Percentiles rank a stretch among this genome's conserved stretches.
These are phyloP conservation scores for Panicum virgatum DNA, from an alignment of 202 grass and related monocot genomes.

Conservation along the genomic window DNA sequence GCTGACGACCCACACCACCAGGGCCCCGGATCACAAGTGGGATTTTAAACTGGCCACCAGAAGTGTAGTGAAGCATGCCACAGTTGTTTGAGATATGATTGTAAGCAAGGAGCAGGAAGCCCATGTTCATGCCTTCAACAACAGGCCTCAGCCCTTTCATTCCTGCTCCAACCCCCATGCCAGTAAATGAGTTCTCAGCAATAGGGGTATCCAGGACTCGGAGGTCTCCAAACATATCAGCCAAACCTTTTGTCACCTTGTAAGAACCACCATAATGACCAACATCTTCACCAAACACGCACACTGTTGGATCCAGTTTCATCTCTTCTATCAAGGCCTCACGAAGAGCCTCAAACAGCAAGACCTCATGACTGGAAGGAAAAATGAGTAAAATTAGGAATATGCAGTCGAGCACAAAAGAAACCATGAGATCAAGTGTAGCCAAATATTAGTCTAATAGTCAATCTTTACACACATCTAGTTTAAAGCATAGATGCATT, in stretches of 20 bases:
- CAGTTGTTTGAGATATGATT: conserved; percentile 96
- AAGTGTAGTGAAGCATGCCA: conserved; percentile 95
- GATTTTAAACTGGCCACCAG: conserved; percentile 84
- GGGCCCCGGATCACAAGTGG: conserved; percentile 82
- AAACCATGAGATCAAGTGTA: background rate
- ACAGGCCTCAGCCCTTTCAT: conserved; percentile 74
- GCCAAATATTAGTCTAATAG: background rate
- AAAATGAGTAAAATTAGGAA: conserved; percentile 19
- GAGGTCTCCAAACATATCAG: conserved; percentile 73
- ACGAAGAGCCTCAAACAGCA: conserved; percentile 74
- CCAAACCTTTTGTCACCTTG: conserved; percentile 83
- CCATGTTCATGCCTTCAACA: conserved; percentile 95
- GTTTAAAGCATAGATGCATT: background rate
- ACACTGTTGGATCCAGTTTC: conserved; percentile 69
- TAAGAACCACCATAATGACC: conserved; percentile 85
- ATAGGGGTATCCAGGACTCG: conserved; percentile 85
- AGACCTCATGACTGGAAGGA: conserved; percentile 63
- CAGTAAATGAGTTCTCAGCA: conserved; percentile 90
- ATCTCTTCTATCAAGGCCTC: conserved; percentile 91
- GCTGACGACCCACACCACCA: conserved; percentile 81
- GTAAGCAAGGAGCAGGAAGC: conserved; percentile 86
- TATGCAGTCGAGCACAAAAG: background rate
- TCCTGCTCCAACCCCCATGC: conserved; percentile 75
- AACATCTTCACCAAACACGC: conserved; percentile 83
- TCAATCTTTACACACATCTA: background rate